Conservation (phyloP, 2,329 filamentous ascomycete species). For the Aureobasidium vineae region DNA sequence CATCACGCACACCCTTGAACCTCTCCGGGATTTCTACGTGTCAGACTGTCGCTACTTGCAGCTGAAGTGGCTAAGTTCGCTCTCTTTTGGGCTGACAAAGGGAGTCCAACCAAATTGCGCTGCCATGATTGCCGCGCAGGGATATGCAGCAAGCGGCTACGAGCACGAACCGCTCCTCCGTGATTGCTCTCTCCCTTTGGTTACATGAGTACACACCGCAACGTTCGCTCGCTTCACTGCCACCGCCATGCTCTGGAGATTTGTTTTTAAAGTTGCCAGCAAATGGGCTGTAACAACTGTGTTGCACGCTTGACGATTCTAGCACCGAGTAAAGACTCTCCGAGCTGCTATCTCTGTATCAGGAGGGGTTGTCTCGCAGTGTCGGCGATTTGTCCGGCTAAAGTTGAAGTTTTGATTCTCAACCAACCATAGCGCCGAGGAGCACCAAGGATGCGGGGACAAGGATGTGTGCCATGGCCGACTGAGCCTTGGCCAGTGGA, state of each 20-base stretch:
- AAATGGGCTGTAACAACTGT: not conserved
- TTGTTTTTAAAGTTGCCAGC: not conserved
- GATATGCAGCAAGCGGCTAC: slow-evolving; percentile 20
- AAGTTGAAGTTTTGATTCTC: slow-evolving; percentile 18
- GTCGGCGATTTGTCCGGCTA: slow-evolving; percentile 17
- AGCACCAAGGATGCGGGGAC: slow-evolving; percentile 21
- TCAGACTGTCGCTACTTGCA: slow-evolving; percentile 5
- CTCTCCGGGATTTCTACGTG: slow-evolving; percentile 5
- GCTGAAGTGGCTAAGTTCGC: not conserved
- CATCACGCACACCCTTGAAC: not conserved
- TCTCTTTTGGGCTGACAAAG: slow-evolving; percentile 6
- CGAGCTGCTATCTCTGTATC: not conserved
- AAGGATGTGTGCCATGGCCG: not conserved
- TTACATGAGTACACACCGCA: slow-evolving; percentile 21
- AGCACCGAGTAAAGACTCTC: not conserved
- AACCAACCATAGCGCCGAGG: slow-evolving; percentile 15
- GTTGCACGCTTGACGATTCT: not conserved
- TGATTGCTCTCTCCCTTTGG: slow-evolving; percentile 7
- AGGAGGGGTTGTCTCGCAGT: slow-evolving; percentile 2
- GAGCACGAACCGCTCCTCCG: slow-evolving; percentile 17
- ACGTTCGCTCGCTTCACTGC: slow-evolving; percentile 19
- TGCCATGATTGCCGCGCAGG: slow-evolving; percentile 1
- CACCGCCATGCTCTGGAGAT: not conserved
- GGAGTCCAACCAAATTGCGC: not conserved
- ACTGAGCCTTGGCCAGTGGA: slow-evolving; percentile 4